phyloP scores from a whole-genome alignment of 1,139 yeast genomes.

The Lodderomyces orthopsilosis region DNA sequence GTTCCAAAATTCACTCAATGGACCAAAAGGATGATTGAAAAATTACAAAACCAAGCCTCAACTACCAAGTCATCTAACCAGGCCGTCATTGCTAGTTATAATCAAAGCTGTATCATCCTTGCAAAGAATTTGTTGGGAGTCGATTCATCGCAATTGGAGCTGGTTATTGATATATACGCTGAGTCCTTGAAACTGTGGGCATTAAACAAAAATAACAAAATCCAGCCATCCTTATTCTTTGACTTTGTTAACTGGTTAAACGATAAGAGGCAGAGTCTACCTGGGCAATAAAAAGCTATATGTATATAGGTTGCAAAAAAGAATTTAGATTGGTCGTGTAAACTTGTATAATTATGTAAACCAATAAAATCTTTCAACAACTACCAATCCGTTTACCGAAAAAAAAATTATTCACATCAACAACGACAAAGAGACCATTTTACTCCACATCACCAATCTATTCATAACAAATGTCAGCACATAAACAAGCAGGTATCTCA shows the following conservation, averaged over 20 bases:
- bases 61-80: conserved; percentile 46
- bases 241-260: conserved; percentile 83
- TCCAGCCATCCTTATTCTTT: conserved; percentile 61
- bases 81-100: conserved; percentile 54
- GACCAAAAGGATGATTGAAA: conserved; percentile 25
- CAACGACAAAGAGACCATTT: not conserved
- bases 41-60: conserved; percentile 40
- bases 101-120: conserved; percentile 60
- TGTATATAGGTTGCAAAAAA: not conserved
- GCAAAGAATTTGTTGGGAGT: conserved; percentile 51
- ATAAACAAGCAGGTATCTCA: conserved; percentile 85
- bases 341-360: not conserved
- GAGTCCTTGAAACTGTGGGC: conserved; percentile 63
- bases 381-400: not conserved
- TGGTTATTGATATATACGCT: conserved; percentile 55
- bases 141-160: conserved; percentile 29
- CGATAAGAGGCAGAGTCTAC: conserved; percentile 27
- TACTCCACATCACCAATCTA: not conserved
- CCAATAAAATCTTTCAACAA: conserved; percentile 6
- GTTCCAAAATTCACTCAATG: conserved; percentile 16
- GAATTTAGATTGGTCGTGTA: conserved; percentile 1
- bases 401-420: not conserved
- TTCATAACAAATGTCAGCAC: conserved; percentile 54
- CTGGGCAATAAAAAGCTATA: not conserved
- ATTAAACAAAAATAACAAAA: conserved; percentile 41